Evolutionary conservation across 345 rosid species (phyloP), one percentile per base, ranked within the genome.

Genomic region (Psidium friedrichsthalianum): DNA sequence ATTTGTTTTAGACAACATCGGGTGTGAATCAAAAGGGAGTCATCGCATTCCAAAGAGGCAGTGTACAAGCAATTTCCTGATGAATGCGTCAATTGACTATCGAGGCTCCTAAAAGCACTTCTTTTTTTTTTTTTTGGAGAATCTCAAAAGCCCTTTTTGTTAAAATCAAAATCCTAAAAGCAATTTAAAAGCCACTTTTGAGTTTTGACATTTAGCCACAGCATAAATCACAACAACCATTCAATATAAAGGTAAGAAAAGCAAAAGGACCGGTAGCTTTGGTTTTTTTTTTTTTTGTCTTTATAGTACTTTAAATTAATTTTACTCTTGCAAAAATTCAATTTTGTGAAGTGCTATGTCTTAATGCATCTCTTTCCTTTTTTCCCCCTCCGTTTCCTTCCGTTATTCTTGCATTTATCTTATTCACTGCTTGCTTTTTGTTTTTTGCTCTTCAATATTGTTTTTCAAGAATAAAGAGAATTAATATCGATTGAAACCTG

Each of bases 401-500:
- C 21, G 6, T 15, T 59, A 1, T 13, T 27, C 2, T 59, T 59
- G 20, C 6, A 29, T 29, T 29, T 32, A 7, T 32, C 22, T 64
- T 64, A 32, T 32, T 52, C 55, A 52, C 20, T 0, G 18, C 20
- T 53, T 14, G 55, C 52, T 53, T 14, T 53, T 53, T 15, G 5
- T 51, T 14, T 52, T 52, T 64, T 15, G 3, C 76, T 7, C 76
- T 61, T 64, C 44, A 16, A 40, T 18, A 4, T 64, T 16, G 8
- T 64, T 15, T 1, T 18, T 18, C 11, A 32, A 69, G 13, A 69
- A 32, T 4, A 69, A 69, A 69, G 78, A 69, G 47, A 6, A 36
- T 69, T 1, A 12, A 9, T 24, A 9, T 6, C 0, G 6, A 0
- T 1, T 8, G 21, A 64, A 64, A 64, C 12, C 1, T 2, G 0